Evolutionary conservation across 225 moss, liverwort and hornwort genomes (phyloP).

Genomic region (Lunularia cruciata): DNA sequence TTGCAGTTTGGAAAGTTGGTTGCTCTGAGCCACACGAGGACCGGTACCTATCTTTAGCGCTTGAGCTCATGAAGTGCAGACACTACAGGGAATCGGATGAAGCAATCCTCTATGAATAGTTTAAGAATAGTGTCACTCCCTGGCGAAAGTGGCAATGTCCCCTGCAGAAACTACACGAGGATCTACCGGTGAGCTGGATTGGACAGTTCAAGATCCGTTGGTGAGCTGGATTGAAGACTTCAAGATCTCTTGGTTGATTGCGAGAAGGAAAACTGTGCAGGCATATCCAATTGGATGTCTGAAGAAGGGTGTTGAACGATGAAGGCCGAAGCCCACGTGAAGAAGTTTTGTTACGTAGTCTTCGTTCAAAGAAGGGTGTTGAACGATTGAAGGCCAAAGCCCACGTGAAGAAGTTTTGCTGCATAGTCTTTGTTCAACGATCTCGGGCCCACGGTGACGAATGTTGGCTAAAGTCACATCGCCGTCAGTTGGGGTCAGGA

Average conservation of each 20-base stretch:
- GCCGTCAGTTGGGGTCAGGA: slow-evolving; percentile 1
- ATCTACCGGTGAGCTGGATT: background rate
- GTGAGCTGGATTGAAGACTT: background rate
- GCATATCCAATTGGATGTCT: no score
- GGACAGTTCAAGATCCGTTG: background rate
- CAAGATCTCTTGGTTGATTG: background rate
- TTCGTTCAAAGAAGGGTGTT: background rate
- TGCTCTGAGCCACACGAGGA: no score
- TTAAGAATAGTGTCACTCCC: background rate
- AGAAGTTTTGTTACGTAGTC: background rate
- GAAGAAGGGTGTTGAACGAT: background rate
- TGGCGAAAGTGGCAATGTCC: background rate
- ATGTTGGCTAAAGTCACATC: background rate
- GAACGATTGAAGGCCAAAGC: background rate
- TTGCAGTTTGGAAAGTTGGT: no score
- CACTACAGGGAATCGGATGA: background rate
- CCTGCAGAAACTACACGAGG: background rate
- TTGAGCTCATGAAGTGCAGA: no score
- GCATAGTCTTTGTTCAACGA: background rate
- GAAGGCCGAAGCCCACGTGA: background rate
- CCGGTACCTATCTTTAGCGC: no score
- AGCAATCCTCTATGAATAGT: background rate
- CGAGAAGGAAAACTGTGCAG: background rate
- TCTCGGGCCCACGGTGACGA: slow-evolving; percentile 4
- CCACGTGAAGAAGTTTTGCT: slow-evolving; percentile 6